phyloP scores from a whole-genome alignment of 1,284 basidiomycete species.

The Dichomitus squalens region DNA sequence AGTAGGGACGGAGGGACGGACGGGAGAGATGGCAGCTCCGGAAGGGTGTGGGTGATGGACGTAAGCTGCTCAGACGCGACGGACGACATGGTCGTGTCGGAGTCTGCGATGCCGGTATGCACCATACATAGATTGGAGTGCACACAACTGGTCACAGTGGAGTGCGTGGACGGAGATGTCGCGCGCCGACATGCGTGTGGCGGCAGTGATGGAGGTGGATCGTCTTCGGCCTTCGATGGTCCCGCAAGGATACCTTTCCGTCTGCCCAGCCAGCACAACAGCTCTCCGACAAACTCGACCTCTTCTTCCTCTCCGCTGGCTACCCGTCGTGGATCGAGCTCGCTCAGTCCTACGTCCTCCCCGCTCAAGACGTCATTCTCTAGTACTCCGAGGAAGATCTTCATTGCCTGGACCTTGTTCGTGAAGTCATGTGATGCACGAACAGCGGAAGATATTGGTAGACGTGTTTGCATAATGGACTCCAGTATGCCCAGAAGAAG shows the following conservation, averaged over 20 bases:
- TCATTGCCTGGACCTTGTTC: constrained; percentile 60
- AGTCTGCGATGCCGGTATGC: constrained; percentile 28
- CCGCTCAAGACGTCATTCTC: constrained; percentile 62
- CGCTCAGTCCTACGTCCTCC: constrained; percentile 59
- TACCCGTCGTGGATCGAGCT: constrained; percentile 62
- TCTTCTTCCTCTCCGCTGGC: constrained; percentile 66
- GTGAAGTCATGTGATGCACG: constrained; percentile 43
- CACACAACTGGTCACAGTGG: constrained; percentile 36
- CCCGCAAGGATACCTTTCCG: constrained; percentile 41
- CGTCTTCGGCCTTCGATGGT: constrained; percentile 7
- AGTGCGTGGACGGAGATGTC: constrained; percentile 38
- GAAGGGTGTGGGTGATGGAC: constrained; percentile 22
- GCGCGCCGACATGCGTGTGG: constrained; percentile 11
- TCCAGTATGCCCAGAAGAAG: constrained; percentile 69
- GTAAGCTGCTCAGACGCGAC: constrained; percentile 29
- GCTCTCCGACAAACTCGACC: constrained; percentile 59
- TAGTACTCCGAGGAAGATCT: constrained; percentile 76
- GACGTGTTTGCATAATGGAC: constrained; percentile 50
- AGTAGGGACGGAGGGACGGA: not conserved
- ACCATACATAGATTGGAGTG: constrained; percentile 37
- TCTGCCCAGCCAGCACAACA: constrained; percentile 66
- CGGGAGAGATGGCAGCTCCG: constrained; percentile 18
- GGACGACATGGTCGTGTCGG: constrained; percentile 40
- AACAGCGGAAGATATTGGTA: constrained; percentile 46
- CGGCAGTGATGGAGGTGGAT: constrained; percentile 4